These are phyloP conservation scores for Phytophthora ohioensis DNA, from an alignment of 352 stramenopile species.

Conservation along the genomic window DNA sequence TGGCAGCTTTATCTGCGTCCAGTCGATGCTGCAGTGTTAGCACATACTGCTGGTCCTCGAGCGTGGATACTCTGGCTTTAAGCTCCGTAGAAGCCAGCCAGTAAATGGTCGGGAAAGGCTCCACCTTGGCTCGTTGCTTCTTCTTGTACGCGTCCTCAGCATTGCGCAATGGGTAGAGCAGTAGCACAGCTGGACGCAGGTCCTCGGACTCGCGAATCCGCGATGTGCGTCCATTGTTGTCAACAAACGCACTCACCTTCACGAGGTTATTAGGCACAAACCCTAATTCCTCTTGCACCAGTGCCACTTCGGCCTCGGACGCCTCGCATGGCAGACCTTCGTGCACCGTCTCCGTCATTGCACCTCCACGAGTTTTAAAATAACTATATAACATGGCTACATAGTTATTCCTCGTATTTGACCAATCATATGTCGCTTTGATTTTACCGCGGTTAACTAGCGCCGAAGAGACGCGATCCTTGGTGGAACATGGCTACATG, in stretches of 20 bases:
- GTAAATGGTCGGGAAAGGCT: slow-evolving; percentile 78
- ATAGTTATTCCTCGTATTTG: background rate
- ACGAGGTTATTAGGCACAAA: slow-evolving; percentile 68
- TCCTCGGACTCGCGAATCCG: slow-evolving; percentile 1
- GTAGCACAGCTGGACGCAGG: slow-evolving; percentile 45
- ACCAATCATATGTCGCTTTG: background rate
- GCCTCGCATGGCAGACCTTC: slow-evolving; percentile 56
- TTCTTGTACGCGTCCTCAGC: slow-evolving; percentile 67
- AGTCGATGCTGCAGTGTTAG: slow-evolving; percentile 53
- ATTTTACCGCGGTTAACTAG: too few species aligned
- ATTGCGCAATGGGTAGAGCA: slow-evolving; percentile 70
- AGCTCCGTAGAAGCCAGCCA: slow-evolving; percentile 61
- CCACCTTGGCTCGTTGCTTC: slow-evolving; percentile 58
- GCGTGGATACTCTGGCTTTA: slow-evolving; percentile 58
- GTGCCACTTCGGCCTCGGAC: slow-evolving; percentile 32
- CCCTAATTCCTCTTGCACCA: slow-evolving; percentile 56
- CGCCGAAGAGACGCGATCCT: slow-evolving; percentile 33
- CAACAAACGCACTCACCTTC: slow-evolving; percentile 46
- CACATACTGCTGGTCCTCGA: slow-evolving; percentile 65
- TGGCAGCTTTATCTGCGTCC: slow-evolving; percentile 39
- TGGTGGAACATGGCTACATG: slow-evolving; percentile 10
- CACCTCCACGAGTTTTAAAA: too few species aligned
- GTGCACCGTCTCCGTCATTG: slow-evolving; percentile 33
- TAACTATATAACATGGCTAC: too few species aligned
- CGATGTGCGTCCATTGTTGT: slow-evolving; percentile 23